A percentile compares a stretch with the other conserved stretches of the same genome.
phyloP scores from a whole-genome alignment of 1,284 basidiomycete species.

The Omphalotus olearius region DNA sequence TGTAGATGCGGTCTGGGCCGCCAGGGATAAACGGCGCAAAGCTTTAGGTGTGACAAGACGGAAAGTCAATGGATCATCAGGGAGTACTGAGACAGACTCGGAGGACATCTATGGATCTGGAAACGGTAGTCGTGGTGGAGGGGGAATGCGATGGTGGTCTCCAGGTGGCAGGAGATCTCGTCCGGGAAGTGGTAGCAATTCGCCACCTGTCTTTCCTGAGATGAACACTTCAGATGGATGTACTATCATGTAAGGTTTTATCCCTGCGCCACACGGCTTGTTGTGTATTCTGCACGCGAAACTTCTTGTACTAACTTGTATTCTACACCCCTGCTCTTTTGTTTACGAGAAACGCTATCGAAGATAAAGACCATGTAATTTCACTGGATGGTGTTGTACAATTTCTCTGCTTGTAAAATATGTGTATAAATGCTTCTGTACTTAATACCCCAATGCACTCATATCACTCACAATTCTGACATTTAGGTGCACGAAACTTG shows the following conservation, averaged over 20 bases:
- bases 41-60: conserved; percentile 31
- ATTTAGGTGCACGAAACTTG: too few relatives aligned
- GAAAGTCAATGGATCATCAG: conserved; percentile 33
- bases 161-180: conserved; percentile 36
- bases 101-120: conserved; percentile 22
- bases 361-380: too few relatives aligned
- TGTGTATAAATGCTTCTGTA: too few relatives aligned
- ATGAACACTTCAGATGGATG: conserved; percentile 18
- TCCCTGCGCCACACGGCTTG: not conserved
- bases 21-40: conserved; percentile 58
- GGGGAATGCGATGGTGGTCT: conserved; percentile 40
- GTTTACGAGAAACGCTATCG: not conserved
- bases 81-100: conserved; percentile 19
- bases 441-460: too few relatives aligned
- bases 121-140: conserved; percentile 15
- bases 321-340: not conserved
- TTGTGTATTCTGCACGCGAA: not conserved
- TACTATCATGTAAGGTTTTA: conserved; percentile 18
- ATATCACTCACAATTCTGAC: too few relatives aligned
- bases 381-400: too few relatives aligned
- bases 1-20: conserved; percentile 65
- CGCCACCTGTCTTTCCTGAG: conserved; percentile 10
- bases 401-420: too few relatives aligned
- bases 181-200: conserved; percentile 23
- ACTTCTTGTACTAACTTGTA: not conserved